phyloP scores from a whole-genome alignment of 371 early-diverging fungal species.

The Batkoa obscura region DNA sequence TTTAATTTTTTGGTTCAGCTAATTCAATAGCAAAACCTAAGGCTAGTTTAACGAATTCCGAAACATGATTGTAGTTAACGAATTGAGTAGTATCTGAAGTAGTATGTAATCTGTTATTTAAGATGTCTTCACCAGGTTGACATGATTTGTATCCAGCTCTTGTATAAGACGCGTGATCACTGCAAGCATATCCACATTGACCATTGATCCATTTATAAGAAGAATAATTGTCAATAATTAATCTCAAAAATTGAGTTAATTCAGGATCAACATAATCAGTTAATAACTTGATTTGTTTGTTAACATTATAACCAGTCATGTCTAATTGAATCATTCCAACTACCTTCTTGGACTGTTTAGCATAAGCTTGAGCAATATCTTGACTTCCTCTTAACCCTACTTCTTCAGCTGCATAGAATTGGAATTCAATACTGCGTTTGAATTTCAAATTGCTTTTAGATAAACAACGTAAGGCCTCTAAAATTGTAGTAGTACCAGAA shows the following conservation, averaged over 20 bases:
- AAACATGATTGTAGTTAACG: constrained; percentile 64
- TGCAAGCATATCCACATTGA: constrained; percentile 51
- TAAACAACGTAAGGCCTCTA: constrained; percentile 66
- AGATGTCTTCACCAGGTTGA: constrained; percentile 55
- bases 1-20: background rate
- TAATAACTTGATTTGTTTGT: constrained; percentile 50
- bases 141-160: constrained; percentile 61
- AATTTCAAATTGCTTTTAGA: constrained; percentile 52
- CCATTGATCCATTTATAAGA: background rate
- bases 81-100: constrained; percentile 42
- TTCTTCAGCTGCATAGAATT: constrained; percentile 86
- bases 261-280: constrained; percentile 56
- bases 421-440: constrained; percentile 82
- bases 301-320: constrained; percentile 62
- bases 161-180: constrained; percentile 83
- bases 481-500: constrained; percentile 67
- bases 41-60: constrained; percentile 60
- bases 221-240: constrained; percentile 17
- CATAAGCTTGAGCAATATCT: constrained; percentile 54
- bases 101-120: constrained; percentile 41
- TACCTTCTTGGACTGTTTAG: constrained; percentile 26
- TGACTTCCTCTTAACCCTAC: constrained; percentile 80
- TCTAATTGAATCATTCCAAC: constrained; percentile 58
- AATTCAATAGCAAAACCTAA: constrained; percentile 78
- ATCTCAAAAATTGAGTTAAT: constrained; percentile 39